Base-by-base conservation (phyloP, 2,329 filamentous ascomycete genomes). In the Neofusicoccum sp. region DNA sequence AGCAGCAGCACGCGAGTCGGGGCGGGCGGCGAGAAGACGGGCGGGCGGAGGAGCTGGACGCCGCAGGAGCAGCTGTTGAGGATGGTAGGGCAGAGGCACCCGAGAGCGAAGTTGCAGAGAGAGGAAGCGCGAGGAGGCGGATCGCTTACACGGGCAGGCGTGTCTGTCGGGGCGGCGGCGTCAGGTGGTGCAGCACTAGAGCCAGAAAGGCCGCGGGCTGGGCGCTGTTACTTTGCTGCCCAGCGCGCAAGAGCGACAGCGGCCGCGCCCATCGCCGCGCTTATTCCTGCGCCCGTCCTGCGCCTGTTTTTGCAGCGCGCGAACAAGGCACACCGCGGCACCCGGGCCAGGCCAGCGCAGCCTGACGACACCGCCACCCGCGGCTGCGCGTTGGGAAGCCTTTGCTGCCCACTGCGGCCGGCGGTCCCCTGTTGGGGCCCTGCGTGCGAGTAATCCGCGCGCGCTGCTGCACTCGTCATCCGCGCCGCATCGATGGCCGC, bases 131-230 rank as follows among this genome's bases (percentile, higher is more conserved):
- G 56, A 60, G 56, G 56, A 60, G 56, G 56, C 31, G 44, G 56
- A 60, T 48, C 44, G 56, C 54, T 58, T 31, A 58, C 54, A 58
- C 34, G 44, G 56, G 43, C 45, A 60, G 56, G 33, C 41, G 45
- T 37, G 34, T 22, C 29, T 37, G 34, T 22, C 29, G 54, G 31
- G 22, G 50, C 50, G 37, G 50, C 31, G 48, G 41, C 54, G 54
- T 58, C 54, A 58, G 54, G 54, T 58, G 52, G 54, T 58, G 39
- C 54, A 58, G 50, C 54, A 58, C 54, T 58, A 58, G 29, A 58
- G 41, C 54, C 41, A 58, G 54, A 58, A 56, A 39, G 52, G 52
- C 52, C 52, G 29, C 28, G 29, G 52, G 16, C 56, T 48, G 43
- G 39, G 41, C 54, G 28, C 54, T 58, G 54, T 22, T 22, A 22